phyloP scores from a whole-genome alignment of 768 basidiomycete species.

The Solioccasus polychromus region DNA sequence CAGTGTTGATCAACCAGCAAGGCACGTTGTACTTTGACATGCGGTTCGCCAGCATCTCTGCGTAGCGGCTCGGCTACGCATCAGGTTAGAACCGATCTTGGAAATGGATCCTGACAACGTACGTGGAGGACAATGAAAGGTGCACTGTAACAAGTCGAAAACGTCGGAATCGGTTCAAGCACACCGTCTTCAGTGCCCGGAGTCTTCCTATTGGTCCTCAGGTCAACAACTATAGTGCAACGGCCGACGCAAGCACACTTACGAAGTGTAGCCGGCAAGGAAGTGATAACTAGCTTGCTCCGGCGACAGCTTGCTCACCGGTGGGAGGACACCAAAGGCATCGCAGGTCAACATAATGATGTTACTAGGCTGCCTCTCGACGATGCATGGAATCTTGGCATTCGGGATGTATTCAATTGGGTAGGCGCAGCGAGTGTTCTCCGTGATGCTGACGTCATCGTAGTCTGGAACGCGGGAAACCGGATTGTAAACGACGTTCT shows the following conservation, averaged over 20 bases:
- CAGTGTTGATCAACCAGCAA: slow-evolving; percentile 99
- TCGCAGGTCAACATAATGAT: slow-evolving; percentile 98
- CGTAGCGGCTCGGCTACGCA: slow-evolving; percentile 84
- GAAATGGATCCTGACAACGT: slow-evolving; percentile 23
- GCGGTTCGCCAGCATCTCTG: slow-evolving; percentile 92
- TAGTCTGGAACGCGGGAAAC: slow-evolving; percentile 82
- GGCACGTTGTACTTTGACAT: slow-evolving; percentile 88
- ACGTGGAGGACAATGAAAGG: slow-evolving; percentile 99
- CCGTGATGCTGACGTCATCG: slow-evolving; percentile 94
- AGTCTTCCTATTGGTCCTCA: slow-evolving; percentile 64
- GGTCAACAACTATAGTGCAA: slow-evolving; percentile 9
- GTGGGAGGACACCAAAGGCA: slow-evolving; percentile 96
- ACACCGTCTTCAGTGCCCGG: slow-evolving; percentile 99
- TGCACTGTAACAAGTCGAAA: slow-evolving; percentile 98
- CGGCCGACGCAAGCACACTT: slow-evolving; percentile 26
- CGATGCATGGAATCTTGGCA: slow-evolving; percentile 89
- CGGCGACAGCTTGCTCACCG: slow-evolving; percentile 87
- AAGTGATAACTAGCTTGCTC: slow-evolving; percentile 98
- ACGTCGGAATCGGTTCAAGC: slow-evolving; percentile 96
- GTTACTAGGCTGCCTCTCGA: slow-evolving; percentile 85
- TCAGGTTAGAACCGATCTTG: slow-evolving; percentile 1
- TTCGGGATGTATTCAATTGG: slow-evolving; percentile 97
- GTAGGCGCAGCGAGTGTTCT: slow-evolving; percentile 99
- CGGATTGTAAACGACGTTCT: slow-evolving; percentile 98
- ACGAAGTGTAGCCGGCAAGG: slow-evolving; percentile 95